A percentile compares a stretch with the other conserved stretches of the same genome.
These are phyloP conservation scores for Penicillium paneum DNA, from an alignment of 2,329 filamentous ascomycete genomes.

Conservation along the genomic window DNA sequence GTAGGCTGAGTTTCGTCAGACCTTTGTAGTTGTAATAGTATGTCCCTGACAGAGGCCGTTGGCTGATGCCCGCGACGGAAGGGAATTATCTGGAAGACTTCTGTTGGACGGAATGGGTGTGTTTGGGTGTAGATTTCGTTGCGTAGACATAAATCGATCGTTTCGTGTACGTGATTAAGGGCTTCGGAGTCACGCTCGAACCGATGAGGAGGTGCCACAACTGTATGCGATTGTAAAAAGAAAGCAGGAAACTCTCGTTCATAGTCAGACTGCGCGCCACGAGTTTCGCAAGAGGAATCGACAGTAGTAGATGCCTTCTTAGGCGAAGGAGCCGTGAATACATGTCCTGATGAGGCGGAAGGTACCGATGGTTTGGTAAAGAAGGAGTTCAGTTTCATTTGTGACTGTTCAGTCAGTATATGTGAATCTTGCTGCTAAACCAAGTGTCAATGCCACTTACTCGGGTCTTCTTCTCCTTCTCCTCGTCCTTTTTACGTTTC, in stretches of 20 bases:
- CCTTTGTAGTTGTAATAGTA: slow-evolving; percentile 57
- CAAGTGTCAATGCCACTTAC: slow-evolving; percentile 28
- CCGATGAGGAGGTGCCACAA: slow-evolving; percentile 58
- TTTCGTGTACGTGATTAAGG: slow-evolving; percentile 52
- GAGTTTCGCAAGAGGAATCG: slow-evolving; percentile 11
- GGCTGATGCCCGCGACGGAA: slow-evolving; percentile 36
- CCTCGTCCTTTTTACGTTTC: slow-evolving; percentile 47
- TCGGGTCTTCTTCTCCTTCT: slow-evolving; percentile 49
- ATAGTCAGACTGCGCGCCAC: slow-evolving; percentile 52
- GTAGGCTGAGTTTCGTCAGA: slow-evolving; percentile 24
- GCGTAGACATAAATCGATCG: slow-evolving; percentile 43
- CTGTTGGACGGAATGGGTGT: slow-evolving; percentile 31
- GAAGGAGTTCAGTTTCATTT: slow-evolving; percentile 52
- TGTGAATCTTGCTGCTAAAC: neutral
- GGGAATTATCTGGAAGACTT: slow-evolving; percentile 40
- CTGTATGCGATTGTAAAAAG: slow-evolving; percentile 69
- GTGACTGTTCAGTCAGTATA: slow-evolving; percentile 40
- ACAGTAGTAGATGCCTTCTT: slow-evolving; percentile 17
- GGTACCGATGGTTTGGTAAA: slow-evolving; percentile 44
- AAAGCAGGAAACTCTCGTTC: slow-evolving; percentile 76
- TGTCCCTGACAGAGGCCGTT: slow-evolving; percentile 53
- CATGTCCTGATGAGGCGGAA: slow-evolving; percentile 23
- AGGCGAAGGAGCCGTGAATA: slow-evolving; percentile 27
- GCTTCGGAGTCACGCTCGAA: slow-evolving; percentile 60
- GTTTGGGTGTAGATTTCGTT: slow-evolving; percentile 11